These are phyloP conservation scores for Penicillium concentricum DNA, from an alignment of 2,329 filamentous ascomycete genomes.

Conservation along the genomic window DNA sequence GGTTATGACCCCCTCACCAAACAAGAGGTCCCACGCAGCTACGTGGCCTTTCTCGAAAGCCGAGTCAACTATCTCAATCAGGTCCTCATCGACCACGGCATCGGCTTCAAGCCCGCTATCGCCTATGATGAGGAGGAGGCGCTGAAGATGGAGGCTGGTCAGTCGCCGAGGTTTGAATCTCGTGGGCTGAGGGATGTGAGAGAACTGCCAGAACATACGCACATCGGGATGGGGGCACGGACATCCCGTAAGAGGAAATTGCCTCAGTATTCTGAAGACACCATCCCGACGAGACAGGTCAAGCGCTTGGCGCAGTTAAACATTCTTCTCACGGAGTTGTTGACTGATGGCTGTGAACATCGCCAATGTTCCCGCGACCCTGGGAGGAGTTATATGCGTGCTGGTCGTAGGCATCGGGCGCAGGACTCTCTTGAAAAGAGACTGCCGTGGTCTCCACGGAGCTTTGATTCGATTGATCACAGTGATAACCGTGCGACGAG, in stretches of 20 bases:
- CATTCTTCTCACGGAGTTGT: constrained; percentile 2
- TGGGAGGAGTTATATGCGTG: neutral
- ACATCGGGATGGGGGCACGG: neutral
- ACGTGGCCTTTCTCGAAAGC: constrained; percentile 82
- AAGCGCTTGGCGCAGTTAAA: constrained; percentile 7
- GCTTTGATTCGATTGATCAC: constrained; percentile 3
- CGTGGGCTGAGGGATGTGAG: neutral
- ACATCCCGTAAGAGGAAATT: constrained; percentile 2
- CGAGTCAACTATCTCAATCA: constrained; percentile 73
- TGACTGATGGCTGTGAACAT: constrained; percentile 1
- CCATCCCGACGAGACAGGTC: neutral
- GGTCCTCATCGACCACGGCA: constrained; percentile 62
- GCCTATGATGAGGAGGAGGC: constrained; percentile 54
- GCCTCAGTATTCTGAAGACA: neutral
- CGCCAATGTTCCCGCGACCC: neutral
- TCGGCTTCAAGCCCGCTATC: constrained; percentile 64
- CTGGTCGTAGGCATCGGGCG: neutral
- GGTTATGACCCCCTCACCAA: constrained; percentile 92
- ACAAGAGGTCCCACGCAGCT: constrained; percentile 77
- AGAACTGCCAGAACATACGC: neutral
- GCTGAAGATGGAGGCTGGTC: neutral
- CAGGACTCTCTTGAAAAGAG: neutral
- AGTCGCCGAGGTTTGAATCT: neutral
- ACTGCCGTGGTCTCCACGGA: constrained; percentile 4
- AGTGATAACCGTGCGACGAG: neutral